Evolutionary conservation across 495 filamentous ascomycete genomes (phyloP).

Genomic region (Penicillium maclennaniae): DNA sequence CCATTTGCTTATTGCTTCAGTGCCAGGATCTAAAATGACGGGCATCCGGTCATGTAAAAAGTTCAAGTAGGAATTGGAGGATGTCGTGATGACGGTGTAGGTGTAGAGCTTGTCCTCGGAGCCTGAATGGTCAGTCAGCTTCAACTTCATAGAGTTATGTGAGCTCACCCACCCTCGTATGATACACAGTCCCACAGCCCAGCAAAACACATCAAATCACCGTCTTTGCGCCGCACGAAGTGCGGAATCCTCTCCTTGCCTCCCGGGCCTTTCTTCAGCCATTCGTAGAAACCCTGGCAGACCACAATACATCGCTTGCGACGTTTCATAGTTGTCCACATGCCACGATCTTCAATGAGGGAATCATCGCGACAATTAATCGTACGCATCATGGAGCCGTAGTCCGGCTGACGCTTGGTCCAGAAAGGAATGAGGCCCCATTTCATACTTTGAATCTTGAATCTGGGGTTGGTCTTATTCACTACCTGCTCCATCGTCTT

Average conservation of each 20-base stretch:
- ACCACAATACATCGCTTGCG: constrained; percentile 82
- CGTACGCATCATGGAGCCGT: constrained; percentile 70
- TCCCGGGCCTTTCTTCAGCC: constrained; percentile 73
- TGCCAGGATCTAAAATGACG: constrained; percentile 77
- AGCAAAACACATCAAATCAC: constrained; percentile 80
- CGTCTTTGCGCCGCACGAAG: constrained; percentile 76
- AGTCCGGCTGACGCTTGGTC: constrained; percentile 79
- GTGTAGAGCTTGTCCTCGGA: constrained; percentile 69
- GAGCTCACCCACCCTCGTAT: constrained; percentile 59
- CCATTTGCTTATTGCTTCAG: constrained; percentile 70
- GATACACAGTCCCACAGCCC: constrained; percentile 87
- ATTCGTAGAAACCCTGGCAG: constrained; percentile 94
- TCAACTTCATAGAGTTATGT: neutral
- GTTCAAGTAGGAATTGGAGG: constrained; percentile 69
- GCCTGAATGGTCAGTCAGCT: constrained; percentile 19
- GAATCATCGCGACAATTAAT: constrained; percentile 97
- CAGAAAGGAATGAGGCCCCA: constrained; percentile 93
- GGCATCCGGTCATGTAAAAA: constrained; percentile 96
- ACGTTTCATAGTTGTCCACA: constrained; percentile 90
- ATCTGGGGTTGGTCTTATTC: constrained; percentile 43
- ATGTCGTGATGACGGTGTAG: constrained; percentile 89
- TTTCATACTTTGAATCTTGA: constrained; percentile 87
- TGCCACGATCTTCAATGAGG: constrained; percentile 65
- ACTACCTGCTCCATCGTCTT: neutral
- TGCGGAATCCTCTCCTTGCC: constrained; percentile 79